Base-by-base conservation (phyloP, 345 rosid genomes). In the Lumnitzera racemosa region DNA sequence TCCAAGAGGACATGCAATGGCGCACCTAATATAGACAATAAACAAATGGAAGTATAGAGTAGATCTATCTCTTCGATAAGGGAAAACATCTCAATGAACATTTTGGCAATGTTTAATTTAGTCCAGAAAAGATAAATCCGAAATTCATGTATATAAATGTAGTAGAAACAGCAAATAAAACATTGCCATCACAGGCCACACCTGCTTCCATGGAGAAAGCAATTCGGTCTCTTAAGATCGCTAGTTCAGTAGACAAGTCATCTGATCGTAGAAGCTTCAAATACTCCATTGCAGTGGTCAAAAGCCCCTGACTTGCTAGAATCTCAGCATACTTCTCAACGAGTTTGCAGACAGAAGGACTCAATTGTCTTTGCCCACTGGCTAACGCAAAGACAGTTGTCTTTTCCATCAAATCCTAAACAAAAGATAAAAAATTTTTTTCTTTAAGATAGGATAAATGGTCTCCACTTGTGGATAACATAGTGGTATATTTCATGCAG, bases 361-460 rank as follows among this genome's bases (percentile, higher is more conserved):
- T 88, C 68, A 95, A 90, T 70, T 68, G 81, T 79, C 85, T 90
- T 78, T 95, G 90, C 20, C 96, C 96, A 57, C 87, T 86, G 62
- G 97, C 99, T 82, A 95, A 78, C 64, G 94, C 94, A 76, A 95
- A 85, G 53, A 86, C 97, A 47, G 90, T 90, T 50, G 99, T 95
- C 81, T 95, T 95, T 79, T 95, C 99, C 99, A 90, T 95, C 74
- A 95, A 80, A 73, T 95, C 99, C 99, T 95, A 77, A 41, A 41
- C 47, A 59, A 59, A 51, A 49, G 55, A 29, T n/a, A 54, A 54
- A 58, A 75, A 57, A 24, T 31, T 24, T 31, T 56, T 27, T 61
- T 31, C 51, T 16, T 20, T 49, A 51, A 52, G 67, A 55, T 65
- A 23, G 9, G 43, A 61, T 24, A 24, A 15, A 11, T 51, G 13